Evolutionary conservation across 2,329 filamentous ascomycete genomes (phyloP).

Genomic region (Apiospora marii): DNA sequence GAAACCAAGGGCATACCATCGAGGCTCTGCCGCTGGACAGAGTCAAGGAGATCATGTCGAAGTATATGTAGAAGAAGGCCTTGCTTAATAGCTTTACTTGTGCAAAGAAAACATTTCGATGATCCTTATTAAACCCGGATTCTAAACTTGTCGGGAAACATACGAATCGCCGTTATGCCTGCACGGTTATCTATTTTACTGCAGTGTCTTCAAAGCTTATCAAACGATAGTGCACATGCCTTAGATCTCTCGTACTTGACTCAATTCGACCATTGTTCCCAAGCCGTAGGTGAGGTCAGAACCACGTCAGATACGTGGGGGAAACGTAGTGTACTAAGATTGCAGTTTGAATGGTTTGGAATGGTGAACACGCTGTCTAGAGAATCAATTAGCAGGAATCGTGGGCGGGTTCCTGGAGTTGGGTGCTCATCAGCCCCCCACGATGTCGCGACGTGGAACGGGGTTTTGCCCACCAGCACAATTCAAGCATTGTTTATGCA

Average conservation of each 20-base stretch:
- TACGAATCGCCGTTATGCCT: neutral
- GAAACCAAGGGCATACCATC: conserved; percentile 56
- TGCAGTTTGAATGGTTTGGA: no score
- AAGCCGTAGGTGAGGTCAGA: no score
- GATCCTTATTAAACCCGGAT: neutral
- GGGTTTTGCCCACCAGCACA: neutral
- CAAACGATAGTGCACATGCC: neutral
- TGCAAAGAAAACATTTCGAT: neutral
- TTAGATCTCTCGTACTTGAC: neutral
- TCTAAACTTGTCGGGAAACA: neutral
- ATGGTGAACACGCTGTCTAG: no score
- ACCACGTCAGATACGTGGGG: no score
- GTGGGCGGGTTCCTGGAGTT: no score
- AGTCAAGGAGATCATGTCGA: conserved; percentile 55
- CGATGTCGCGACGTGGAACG: no score
- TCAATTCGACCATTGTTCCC: no score
- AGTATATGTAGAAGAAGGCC: conserved; percentile 37
- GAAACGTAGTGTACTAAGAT: no score
- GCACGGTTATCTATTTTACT: no score
- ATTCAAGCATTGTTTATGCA: neutral
- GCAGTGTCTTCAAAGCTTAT: no score
- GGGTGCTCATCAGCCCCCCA: no score
- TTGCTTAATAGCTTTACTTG: neutral
- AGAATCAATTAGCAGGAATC: no score
- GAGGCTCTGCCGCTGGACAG: conserved; percentile 58